Evolutionary conservation across 768 basidiomycete genomes (phyloP), one percentile per base, ranked within the genome.

Genomic region (Crucibulum laeve): DNA sequence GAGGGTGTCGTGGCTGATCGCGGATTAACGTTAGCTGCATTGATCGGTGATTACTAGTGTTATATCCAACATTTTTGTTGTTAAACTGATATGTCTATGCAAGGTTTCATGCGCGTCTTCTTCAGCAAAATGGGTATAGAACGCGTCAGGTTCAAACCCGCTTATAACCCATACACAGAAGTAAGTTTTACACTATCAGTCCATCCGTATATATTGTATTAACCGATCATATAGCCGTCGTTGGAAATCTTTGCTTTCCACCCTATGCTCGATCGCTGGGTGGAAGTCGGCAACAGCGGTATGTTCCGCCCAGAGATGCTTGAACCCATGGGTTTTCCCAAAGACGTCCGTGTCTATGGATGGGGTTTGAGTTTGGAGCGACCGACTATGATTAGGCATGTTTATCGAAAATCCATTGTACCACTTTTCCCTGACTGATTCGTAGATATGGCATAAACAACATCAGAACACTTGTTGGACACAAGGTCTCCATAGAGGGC

Each of bases 291-390:
- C 25, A 98, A 98, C 68, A 95, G 92, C 59, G 96, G 96, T 18
- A 95, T 99, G 89, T 99, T 99, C 83, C 82, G 96, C 25, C 96
- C 96, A 3, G 96, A 99, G 63, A 97, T 99, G 95, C 73, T 99
- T 24, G 93, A 93, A 61, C 93, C 96, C 5, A 97, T 98, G 94
- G 96, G 96, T 24, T 84, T 98, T 60, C 96, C 96, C 0, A 87
- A 90, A 51, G 93, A 93, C 56, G 92, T 98, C 8, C 84, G 93
- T 19, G 95, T 97, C 19, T 90, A 93, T 49, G 96, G 96, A 14
- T 99, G 94, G 91, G 96, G 96, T 37, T 78, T 99, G 49, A 79
- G 84, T 56, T 70, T 98, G 22, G 96, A 99, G 69, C 71, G 96
- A 48, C 96, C 96, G 14, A 98, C 96, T 1, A 98, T 99, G 96